A percentile compares a stretch with the other conserved stretches of the same genome.
phyloP scores from a whole-genome alignment of 169 alveolate species.

The Eimeria maxima region DNA sequence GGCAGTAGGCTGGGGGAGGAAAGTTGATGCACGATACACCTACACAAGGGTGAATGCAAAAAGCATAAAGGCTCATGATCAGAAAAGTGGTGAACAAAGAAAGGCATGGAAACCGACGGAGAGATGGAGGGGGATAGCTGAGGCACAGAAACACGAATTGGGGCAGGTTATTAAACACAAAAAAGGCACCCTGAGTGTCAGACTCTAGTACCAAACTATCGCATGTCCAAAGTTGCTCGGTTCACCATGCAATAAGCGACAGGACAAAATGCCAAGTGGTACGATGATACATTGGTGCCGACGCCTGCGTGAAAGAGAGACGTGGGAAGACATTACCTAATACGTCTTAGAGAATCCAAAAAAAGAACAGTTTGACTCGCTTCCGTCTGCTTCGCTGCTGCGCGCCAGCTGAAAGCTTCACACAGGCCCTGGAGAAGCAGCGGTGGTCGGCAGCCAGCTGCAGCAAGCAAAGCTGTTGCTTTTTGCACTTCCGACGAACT shows the following conservation, averaged over 20 bases:
- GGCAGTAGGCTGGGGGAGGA: not conserved
- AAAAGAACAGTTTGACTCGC: conserved; percentile 39
- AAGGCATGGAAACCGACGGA: not conserved
- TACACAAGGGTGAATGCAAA: not conserved
- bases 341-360: conserved; percentile 46
- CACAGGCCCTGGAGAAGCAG: conserved; percentile 65
- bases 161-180: not conserved
- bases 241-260: not conserved
- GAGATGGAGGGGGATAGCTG: not conserved
- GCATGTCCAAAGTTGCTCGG: not conserved
- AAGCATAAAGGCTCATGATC: not conserved
- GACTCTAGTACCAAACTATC: not conserved
- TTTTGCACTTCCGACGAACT: conserved; percentile 56
- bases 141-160: not conserved
- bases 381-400: conserved; percentile 44
- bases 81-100: not conserved
- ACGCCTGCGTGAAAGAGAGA: not conserved
- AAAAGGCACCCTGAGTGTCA: not conserved
- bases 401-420: conserved; percentile 70
- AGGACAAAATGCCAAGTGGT: not conserved
- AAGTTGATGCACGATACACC: not conserved
- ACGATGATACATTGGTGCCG: not conserved
- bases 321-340: not conserved
- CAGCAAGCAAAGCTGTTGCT: conserved; percentile 43
- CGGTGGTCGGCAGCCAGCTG: conserved; percentile 68